Base-by-base conservation (phyloP, 139 green algal genomes). In the Closterium sp. region DNA sequence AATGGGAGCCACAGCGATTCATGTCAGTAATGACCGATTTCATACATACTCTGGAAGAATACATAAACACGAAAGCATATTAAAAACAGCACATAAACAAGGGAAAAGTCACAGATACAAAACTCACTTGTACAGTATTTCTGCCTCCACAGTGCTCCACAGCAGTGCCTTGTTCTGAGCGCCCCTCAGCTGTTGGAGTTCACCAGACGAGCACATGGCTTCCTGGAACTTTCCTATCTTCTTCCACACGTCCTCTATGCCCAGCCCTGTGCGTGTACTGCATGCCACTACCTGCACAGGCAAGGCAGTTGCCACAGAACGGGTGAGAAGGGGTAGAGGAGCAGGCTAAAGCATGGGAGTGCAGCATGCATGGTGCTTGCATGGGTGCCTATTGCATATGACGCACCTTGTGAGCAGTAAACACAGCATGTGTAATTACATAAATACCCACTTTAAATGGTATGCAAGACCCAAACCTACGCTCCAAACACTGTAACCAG, bases 41-140 rank as follows among this genome's bases (percentile, higher is more conserved):
- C 5, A 50, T 1, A 50, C 38, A 13, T 50, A 9, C 7, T 50
- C 38, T 17, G 38, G 7, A 50, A 9, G 13, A 10, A 42, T 10
- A 6, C 34, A 50, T 50, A 50, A 11, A 45, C 2, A 45, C 38
- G 9, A 45, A 45, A 45, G 4, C 38, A 50, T 50, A 50, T 38
- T 38, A 2, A 50, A 50, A 50, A 13, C 38, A 50, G 13, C 38
- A 50, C 38, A 50, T 50, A 50, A 50, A 50, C 13, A 50, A 11
- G 38, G 38, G 4, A 50, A 50, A 50, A 27, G 3, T 19, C n/a
- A 86, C 27, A 0, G 21, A 27, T 90, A 4, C n/a, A n/a, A 19
- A 9, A 92, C 29, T 93, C 88, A 93, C 91, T 89, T 94, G 31
- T 93, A 89, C 24, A 92, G 31, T 38, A 93, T 38, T 89, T 93